phyloP scores from a whole-genome alignment of 768 basidiomycete species.

The Ramaria sp. region DNA sequence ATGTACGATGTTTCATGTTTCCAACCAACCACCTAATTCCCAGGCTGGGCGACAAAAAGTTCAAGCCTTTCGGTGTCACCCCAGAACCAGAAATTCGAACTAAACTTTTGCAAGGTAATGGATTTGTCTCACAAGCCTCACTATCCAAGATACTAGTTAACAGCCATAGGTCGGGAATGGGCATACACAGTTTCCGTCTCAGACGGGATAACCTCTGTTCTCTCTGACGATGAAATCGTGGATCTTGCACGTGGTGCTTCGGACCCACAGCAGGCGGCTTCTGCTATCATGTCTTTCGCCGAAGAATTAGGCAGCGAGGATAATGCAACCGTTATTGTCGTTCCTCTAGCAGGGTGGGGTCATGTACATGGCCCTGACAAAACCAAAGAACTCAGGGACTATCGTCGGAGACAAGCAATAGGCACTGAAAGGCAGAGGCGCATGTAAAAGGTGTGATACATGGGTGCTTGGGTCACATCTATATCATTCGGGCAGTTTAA shows the following conservation, averaged over 20 bases:
- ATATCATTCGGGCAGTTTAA: constrained; percentile 21
- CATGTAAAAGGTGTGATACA: constrained; percentile 32
- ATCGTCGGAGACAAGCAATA: constrained; percentile 61
- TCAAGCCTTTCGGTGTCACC: constrained; percentile 84
- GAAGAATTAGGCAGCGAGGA: constrained; percentile 85
- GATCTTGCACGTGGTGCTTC: constrained; percentile 70
- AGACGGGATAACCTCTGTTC: constrained; percentile 83
- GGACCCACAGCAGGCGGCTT: constrained; percentile 73
- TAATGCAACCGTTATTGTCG: constrained; percentile 83
- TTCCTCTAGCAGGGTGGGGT: constrained; percentile 91
- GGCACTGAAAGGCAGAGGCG: constrained; percentile 57
- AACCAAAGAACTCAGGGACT: constrained; percentile 76
- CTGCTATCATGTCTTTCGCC: constrained; percentile 72
- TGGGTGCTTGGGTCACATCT: not conserved
- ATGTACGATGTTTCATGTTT: not conserved
- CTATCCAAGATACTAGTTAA: not conserved
- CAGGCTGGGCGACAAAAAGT: constrained; percentile 77
- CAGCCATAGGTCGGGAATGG: constrained; percentile 58
- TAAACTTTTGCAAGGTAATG: constrained; percentile 62
- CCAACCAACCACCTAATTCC: not conserved
- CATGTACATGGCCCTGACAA: constrained; percentile 67
- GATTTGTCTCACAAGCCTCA: not conserved
- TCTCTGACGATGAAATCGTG: constrained; percentile 90
- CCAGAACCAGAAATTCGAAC: constrained; percentile 84
- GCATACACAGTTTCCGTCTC: constrained; percentile 84